Evolutionary conservation across 1,139 yeast genomes (phyloP).

Genomic region (Komagataea norvegica): DNA sequence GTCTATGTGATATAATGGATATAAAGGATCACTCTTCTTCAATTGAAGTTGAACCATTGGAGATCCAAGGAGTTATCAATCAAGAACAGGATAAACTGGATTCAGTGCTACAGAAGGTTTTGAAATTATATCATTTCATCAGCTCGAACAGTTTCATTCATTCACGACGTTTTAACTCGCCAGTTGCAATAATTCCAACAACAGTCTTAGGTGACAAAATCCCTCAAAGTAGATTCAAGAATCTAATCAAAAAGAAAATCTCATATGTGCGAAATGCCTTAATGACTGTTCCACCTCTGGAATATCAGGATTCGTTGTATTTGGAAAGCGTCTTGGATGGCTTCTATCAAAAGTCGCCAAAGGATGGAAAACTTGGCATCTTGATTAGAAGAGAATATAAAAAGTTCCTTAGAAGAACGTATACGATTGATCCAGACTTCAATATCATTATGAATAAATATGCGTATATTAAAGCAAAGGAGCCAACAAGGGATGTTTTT

Average conservation of each 20-base stretch:
- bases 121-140: conserved; percentile 18
- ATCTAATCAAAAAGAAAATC: conserved; percentile 21
- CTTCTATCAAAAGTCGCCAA: conserved; percentile 4
- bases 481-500: conserved; percentile 7
- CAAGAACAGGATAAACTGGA: conserved; percentile 5
- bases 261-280: conserved; percentile 18
- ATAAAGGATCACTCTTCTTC: background rate
- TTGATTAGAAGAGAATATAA: conserved; percentile 21
- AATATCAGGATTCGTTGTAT: conserved; percentile 14
- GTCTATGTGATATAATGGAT: conserved; percentile 3
- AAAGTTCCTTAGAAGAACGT: conserved; percentile 21
- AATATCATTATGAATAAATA: conserved; percentile 17
- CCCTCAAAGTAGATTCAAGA: conserved; percentile 18
- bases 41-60: conserved; percentile 7
- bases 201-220: conserved; percentile 22
- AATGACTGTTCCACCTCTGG: conserved; percentile 20
- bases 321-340: conserved; percentile 18
- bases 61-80: conserved; percentile 8
- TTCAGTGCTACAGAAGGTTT: conserved; percentile 18
- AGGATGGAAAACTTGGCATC: background rate
- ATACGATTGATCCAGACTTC: conserved; percentile 17
- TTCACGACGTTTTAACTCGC: conserved; percentile 15
- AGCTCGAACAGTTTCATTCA: conserved; percentile 12
- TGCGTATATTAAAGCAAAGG: conserved; percentile 19
- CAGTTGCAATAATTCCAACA: conserved; percentile 19